Evolutionary conservation across 148 eudicot species (phyloP).

Genomic region (Silene uniflora): DNA sequence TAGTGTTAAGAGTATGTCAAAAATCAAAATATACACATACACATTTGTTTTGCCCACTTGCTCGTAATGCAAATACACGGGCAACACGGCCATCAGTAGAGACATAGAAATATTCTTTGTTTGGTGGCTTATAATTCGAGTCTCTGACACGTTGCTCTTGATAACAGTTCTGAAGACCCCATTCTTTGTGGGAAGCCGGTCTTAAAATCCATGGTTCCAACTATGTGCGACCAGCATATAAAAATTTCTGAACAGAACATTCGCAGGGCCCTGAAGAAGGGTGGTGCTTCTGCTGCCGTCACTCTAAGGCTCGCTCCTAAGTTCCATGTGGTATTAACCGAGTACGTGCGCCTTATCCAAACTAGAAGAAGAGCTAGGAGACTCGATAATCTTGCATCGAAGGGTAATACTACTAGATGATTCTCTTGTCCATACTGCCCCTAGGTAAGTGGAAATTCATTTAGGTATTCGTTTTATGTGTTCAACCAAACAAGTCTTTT

Average conservation of each 20-base stretch:
- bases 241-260: slow-evolving; percentile 35
- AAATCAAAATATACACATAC: neutral
- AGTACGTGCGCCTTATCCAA: slow-evolving; percentile 55
- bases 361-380: slow-evolving; percentile 40
- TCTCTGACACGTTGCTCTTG: neutral
- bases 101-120: neutral
- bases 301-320: slow-evolving; percentile 47
- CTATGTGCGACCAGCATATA: slow-evolving; percentile 43
- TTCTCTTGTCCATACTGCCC: neutral
- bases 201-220: slow-evolving; percentile 44
- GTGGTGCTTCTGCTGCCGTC: slow-evolving; percentile 42
- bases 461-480: neutral
- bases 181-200: slow-evolving; percentile 52
- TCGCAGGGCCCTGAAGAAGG: slow-evolving; percentile 41
- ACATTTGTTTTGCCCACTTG: too few species aligned
- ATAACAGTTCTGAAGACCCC: slow-evolving; percentile 17
- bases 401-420: neutral
- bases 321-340: slow-evolving; percentile 49
- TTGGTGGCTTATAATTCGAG: neutral
- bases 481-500: neutral
- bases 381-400: neutral
- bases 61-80: too few species aligned
- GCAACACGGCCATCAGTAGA: neutral
- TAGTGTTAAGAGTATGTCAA: neutral
- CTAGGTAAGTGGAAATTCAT: neutral